Evolutionary conservation across 805 yeast species (phyloP).

Genomic region (Metschnikowia hibisci): DNA sequence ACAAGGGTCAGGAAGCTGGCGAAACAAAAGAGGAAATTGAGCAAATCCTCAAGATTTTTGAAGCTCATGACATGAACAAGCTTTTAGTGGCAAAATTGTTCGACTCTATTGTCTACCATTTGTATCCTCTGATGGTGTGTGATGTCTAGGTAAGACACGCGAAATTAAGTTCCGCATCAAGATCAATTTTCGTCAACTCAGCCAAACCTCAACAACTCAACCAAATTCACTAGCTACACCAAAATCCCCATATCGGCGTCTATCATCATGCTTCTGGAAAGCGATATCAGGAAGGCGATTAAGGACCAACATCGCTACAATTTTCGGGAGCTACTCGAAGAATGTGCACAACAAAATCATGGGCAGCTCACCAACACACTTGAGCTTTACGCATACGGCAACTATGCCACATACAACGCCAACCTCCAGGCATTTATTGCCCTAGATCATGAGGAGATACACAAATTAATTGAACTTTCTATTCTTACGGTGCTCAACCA

Average conservation of each 20-base stretch:
- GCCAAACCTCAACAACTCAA: neutral
- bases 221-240: neutral
- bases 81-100: slow-evolving; percentile 20
- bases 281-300: neutral
- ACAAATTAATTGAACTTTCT: slow-evolving; percentile 28
- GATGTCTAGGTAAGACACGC: neutral
- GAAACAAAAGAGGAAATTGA: slow-evolving; percentile 17
- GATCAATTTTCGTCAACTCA: too few species aligned
- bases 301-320: slow-evolving; percentile 3
- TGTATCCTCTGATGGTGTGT: slow-evolving; percentile 24
- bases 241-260: neutral
- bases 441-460: slow-evolving; percentile 12
- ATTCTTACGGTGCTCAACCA: slow-evolving; percentile 23
- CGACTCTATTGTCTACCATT: slow-evolving; percentile 20
- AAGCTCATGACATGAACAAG: slow-evolving; percentile 18
- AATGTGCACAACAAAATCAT: neutral
- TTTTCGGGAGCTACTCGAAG: slow-evolving; percentile 8
- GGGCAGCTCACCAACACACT: slow-evolving; percentile 21
- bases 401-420: slow-evolving; percentile 21
- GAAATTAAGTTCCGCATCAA: too few species aligned
- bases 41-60: slow-evolving; percentile 16
- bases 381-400: slow-evolving; percentile 40
- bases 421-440: slow-evolving; percentile 17
- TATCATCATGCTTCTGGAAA: slow-evolving; percentile 1
- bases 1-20: slow-evolving; percentile 16